A percentile compares a stretch with the other conserved stretches of the same genome.
phyloP scores from a whole-genome alignment of 1,139 yeast species.

The Pichia sp. region DNA sequence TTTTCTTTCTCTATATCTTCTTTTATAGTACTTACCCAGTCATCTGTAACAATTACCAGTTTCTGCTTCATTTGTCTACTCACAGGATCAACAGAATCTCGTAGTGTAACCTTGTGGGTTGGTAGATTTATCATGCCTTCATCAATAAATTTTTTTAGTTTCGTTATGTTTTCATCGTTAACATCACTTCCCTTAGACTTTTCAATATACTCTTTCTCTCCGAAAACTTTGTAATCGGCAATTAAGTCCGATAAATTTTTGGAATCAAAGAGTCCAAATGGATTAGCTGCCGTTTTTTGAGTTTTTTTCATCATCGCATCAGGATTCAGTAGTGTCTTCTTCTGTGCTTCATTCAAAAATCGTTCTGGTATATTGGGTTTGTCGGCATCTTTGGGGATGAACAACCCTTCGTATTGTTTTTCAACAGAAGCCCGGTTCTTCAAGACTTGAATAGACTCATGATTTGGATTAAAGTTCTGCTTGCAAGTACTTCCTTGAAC shows the following conservation, averaged over 20 bases:
- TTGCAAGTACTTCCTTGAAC: constrained; percentile 14
- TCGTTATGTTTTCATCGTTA: constrained; percentile 17
- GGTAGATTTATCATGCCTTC: constrained; percentile 24
- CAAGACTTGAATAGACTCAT: constrained; percentile 20
- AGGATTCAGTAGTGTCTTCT: constrained; percentile 10
- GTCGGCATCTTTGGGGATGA: constrained; percentile 18
- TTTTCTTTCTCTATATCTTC: constrained; percentile 13
- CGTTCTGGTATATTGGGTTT: constrained; percentile 22
- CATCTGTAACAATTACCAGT: constrained; percentile 25
- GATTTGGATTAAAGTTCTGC: constrained; percentile 17
- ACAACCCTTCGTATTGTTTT: constrained; percentile 22
- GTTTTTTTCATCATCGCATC: constrained; percentile 13
- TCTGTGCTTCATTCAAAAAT: constrained; percentile 20
- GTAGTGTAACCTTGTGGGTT: constrained; percentile 23
- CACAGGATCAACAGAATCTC: constrained; percentile 16
- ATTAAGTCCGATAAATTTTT: constrained; percentile 23
- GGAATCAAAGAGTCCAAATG: constrained; percentile 22
- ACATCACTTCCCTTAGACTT: constrained; percentile 18
- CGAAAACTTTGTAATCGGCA: constrained; percentile 20
- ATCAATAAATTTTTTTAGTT: constrained; percentile 21
- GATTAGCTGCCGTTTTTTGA: constrained; percentile 13
- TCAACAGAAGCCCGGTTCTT: constrained; percentile 20
- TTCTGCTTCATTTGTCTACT: constrained; percentile 23
- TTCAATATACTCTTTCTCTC: constrained; percentile 9
- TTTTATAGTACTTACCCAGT: constrained; percentile 18